Base-by-base conservation (phyloP, 176 grass and related monocot species). In the Oryza meridionalis region DNA sequence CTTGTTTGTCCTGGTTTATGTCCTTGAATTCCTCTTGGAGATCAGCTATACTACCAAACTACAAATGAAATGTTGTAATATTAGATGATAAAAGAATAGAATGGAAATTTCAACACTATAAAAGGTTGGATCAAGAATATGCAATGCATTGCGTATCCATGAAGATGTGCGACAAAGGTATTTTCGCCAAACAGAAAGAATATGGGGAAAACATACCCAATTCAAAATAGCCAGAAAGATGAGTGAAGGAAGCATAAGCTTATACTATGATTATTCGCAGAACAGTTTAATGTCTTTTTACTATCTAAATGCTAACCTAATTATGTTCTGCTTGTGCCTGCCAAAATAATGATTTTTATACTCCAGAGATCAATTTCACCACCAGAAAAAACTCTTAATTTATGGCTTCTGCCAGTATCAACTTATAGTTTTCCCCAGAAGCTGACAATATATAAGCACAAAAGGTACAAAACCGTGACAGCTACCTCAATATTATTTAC, bases 11-110 rank as follows among this genome's bases (percentile, higher is more conserved):
- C 81, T 99, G 97, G 72, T 99, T 99, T 81, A 99, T 96, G 77
- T 99, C 97, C 61, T 85, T 96, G 68, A 96, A 99, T 85, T 99
- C 97, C 80, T 96, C 90, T 89, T 94, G 93, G 66, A 99, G 92
- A 81, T 99, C 89, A 70, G 85, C 67, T 84, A 99, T 99, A 82
- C 97, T 99, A 82, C 93, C 97, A 91, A 99, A 99, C 97, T 99
- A 87, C 76, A 90, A 79, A 87, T 15, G 21, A 77, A 83, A 45
- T 74, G 75, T 10, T 16, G 21, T 33, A 78, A 75, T n/a, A 73
- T 72, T 59, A 81, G 10, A 69, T 26, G n/a, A 65, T 15, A 76
- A 32, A 77, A 68, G 21, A 47, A 69, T 59, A 78, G 15, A 55
- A 73, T 32, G 9, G 21, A 90, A 61, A 12, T 82, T 40, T 73